Evolutionary conservation across 345 rosid species (phyloP).

Genomic region (Toxicodendron radicans): DNA sequence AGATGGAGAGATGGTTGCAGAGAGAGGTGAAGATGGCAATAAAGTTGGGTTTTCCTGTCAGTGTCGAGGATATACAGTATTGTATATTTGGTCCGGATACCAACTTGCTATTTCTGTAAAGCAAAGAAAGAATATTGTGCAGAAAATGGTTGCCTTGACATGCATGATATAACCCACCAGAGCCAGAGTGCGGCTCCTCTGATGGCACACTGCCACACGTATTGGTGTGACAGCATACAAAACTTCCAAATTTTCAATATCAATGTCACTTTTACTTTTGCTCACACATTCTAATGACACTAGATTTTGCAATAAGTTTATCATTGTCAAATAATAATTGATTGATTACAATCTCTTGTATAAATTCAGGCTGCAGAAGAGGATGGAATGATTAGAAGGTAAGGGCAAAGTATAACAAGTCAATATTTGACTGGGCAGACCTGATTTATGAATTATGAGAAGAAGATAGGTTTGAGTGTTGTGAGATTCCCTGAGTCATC

Average conservation of each 20-base stretch:
- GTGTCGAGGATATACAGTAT: background rate
- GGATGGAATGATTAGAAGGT: too few relatives aligned
- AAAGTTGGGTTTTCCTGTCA: constrained; percentile 9
- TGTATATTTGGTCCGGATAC: background rate
- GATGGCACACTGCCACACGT: too few relatives aligned
- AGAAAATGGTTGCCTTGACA: constrained; percentile 17
- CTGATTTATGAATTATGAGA: background rate
- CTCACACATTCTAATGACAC: too few relatives aligned
- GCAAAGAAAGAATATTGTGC: constrained; percentile 20
- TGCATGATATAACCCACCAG: background rate
- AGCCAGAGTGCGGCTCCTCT: background rate
- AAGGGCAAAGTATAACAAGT: too few relatives aligned
- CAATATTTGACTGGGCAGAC: background rate
- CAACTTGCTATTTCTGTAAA: constrained; percentile 12
- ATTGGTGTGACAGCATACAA: too few relatives aligned
- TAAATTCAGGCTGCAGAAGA: too few relatives aligned
- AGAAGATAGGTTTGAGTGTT: background rate
- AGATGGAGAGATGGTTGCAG: background rate
- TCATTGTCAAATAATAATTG: too few relatives aligned
- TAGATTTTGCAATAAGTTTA: too few relatives aligned
- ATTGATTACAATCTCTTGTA: too few relatives aligned
- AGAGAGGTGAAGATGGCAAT: background rate
- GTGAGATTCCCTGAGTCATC: constrained; percentile 13
- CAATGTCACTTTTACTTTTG: too few relatives aligned
- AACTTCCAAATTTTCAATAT: too few relatives aligned